phyloP scores from a whole-genome alignment of 169 alveolate species.

The Plasmodium reichenowi region DNA sequence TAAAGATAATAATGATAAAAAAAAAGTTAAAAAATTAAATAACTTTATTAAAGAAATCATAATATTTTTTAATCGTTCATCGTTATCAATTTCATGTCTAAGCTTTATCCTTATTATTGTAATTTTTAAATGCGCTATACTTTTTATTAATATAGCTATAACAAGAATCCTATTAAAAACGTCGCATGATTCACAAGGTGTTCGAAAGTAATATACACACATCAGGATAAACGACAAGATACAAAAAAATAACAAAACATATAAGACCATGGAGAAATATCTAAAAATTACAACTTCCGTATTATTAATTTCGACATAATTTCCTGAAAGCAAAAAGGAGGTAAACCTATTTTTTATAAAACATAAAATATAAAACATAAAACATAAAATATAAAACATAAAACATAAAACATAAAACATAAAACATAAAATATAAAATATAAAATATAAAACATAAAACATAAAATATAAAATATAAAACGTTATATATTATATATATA shows the following conservation, averaged over 20 bases:
- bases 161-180: conserved; percentile 29
- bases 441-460: too few relatives aligned
- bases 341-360: neutral
- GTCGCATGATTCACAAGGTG: conserved; percentile 59
- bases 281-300: conserved; percentile 19
- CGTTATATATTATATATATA: too few relatives aligned
- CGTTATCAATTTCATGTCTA: conserved; percentile 25
- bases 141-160: conserved; percentile 38
- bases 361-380: too few relatives aligned
- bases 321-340: conserved; percentile 12
- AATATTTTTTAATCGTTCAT: conserved; percentile 28
- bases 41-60: conserved; percentile 1
- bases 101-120: conserved; percentile 16
- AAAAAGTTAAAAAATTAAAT: conserved; percentile 38
- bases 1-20: conserved; percentile 21
- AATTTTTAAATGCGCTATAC: conserved; percentile 8
- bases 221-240: conserved; percentile 1
- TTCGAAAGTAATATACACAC: conserved; percentile 7
- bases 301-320: conserved; percentile 18
- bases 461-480: too few relatives aligned
- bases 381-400: too few relatives aligned
- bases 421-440: too few relatives aligned
- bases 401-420: too few relatives aligned
- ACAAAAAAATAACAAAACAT: conserved; percentile 4
- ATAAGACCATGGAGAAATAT: conserved; percentile 28